Evolutionary conservation across 2,329 filamentous ascomycete species (phyloP).

Genomic region (Penicillium janthinellum): DNA sequence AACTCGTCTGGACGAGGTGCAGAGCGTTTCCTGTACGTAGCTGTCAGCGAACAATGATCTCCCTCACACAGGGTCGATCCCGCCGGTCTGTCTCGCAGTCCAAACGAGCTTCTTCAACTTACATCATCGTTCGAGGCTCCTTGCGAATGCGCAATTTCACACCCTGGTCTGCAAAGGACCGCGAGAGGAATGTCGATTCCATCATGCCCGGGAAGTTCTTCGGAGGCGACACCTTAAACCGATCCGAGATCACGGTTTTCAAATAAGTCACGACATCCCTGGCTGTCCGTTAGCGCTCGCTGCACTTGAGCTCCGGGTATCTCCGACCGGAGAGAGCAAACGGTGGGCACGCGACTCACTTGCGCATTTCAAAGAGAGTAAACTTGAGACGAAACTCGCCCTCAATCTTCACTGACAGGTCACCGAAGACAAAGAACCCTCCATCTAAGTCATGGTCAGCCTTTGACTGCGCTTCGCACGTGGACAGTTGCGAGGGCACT

Average conservation of each 20-base stretch:
- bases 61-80: background rate
- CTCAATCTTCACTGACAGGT: conserved; percentile 75
- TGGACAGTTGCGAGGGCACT: background rate
- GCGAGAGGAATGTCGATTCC: conserved; percentile 78
- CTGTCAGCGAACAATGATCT: conserved; percentile 15
- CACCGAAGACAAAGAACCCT: conserved; percentile 88
- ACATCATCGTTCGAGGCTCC: conserved; percentile 66
- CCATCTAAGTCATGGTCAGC: conserved; percentile 56
- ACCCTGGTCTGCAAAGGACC: conserved; percentile 83
- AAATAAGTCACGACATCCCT: conserved; percentile 54
- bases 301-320: background rate
- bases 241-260: conserved; percentile 60
- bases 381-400: conserved; percentile 76
- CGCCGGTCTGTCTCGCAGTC: too few species aligned
- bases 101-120: conserved; percentile 18
- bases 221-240: conserved; percentile 61
- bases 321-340: conserved; percentile 4
- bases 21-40: conserved; percentile 40
- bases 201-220: conserved; percentile 79
- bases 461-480: background rate
- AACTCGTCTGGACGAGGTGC: conserved; percentile 43
- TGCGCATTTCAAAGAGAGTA: conserved; percentile 72
- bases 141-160: conserved; percentile 81
- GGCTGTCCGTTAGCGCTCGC: conserved; percentile 20
- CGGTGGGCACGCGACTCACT: conserved; percentile 43